Base-by-base conservation (phyloP, 1,284 basidiomycete genomes). In the Apiotrichum sp. region DNA sequence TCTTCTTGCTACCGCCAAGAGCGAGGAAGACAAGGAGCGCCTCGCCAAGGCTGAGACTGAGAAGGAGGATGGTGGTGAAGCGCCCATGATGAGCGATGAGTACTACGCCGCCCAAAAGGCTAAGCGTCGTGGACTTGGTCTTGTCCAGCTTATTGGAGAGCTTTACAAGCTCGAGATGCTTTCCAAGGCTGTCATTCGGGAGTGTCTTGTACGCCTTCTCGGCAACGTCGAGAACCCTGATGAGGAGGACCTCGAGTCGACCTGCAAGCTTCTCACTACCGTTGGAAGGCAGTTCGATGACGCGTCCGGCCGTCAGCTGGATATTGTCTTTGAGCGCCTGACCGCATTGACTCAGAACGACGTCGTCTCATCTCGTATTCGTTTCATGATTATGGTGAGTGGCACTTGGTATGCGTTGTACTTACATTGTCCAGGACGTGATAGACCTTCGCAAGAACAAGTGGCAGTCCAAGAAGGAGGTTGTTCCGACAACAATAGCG, bases 71-170 rank as follows among this genome's bases (percentile, higher is more conserved):
- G 69, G 67, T 22, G 42, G 47, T 32, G 59, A 55, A 3, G 79
- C 82, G 57, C 88, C 82, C 6, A 80, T 93, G 47, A 88, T 96
- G 68, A 95, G 89, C 5, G 93, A 97, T 11, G 93, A 98, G 78
- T 98, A 98, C 80, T 98, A 98, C 71, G 88, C 88, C 50, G 89
- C 89, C 16, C 88, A 93, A 75, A 97, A 97, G 81, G 93, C 93
- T 45, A 97, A 97, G 81, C 89, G 93, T 63, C 88, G 90, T 64
- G 93, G 93, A 75, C 86, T 98, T 31, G 95, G 95, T 81, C 83
- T 98, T 60, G 90, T 98, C 75, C 89, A 89, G 74, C 96, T 98
- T 79, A 96, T 98, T 64, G 93, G 95, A 68, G 93, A 98, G 79
- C 81, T 98, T 56, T 98, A 93, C 86, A 97, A 97, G 80, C 80